phyloP scores from a whole-genome alignment of 1,284 basidiomycete genomes.

The Volvariella volvacea region DNA sequence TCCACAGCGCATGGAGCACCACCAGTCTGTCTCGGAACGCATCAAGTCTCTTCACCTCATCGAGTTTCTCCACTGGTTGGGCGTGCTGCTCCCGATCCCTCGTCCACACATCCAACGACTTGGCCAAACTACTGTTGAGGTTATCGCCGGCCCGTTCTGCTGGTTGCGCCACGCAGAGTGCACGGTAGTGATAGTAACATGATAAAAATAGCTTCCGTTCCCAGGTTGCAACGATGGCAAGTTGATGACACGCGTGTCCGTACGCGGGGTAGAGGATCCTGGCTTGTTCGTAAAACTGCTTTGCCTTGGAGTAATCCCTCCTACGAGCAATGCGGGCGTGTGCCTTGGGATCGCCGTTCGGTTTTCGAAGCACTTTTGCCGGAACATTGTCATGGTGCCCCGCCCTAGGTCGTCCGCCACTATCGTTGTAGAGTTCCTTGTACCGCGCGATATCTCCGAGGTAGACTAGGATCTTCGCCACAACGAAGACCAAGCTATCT shows the following conservation, averaged over 20 bases:
- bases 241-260: conserved; percentile 91
- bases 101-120: conserved; percentile 56
- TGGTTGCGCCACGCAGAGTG: conserved; percentile 80
- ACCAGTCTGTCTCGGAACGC: conserved; percentile 68
- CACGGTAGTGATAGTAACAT: conserved; percentile 86
- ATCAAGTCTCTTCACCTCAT: conserved; percentile 41
- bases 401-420: conserved; percentile 54
- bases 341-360: conserved; percentile 34
- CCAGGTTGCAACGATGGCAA: conserved; percentile 89
- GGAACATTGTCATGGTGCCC: conserved; percentile 51
- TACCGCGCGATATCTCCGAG: conserved; percentile 94
- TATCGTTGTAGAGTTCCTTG: conserved; percentile 82
- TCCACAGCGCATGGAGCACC: conserved; percentile 68
- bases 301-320: conserved; percentile 70
- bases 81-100: conserved; percentile 33
- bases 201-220: conserved; percentile 64
- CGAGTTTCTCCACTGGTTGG: conserved; percentile 20
- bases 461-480: conserved; percentile 87
- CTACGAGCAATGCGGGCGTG: conserved; percentile 37
- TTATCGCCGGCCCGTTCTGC: conserved; percentile 89
- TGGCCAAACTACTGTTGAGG: conserved; percentile 64
- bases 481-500: no score
- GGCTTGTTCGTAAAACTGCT: conserved; percentile 81
- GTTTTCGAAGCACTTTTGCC: conserved; percentile 34
- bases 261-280: conserved; percentile 72